Percentiles rank a stretch among this genome's conserved stretches.
These are phyloP conservation scores for Amoebophrya sp. DNA, from an alignment of 169 alveolate genomes.

Conservation along the genomic window DNA sequence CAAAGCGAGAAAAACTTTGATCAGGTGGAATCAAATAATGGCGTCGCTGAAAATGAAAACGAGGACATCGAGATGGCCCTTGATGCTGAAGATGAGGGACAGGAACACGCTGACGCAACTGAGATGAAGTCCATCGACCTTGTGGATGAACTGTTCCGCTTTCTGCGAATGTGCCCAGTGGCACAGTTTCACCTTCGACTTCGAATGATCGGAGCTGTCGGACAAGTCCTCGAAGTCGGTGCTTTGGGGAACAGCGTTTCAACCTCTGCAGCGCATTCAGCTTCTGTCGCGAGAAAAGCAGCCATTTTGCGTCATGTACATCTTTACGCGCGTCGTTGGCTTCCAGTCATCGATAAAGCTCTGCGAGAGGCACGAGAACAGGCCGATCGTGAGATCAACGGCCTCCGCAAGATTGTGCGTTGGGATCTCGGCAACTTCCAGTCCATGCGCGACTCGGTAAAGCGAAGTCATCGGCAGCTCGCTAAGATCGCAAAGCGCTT, in stretches of 20 bases:
- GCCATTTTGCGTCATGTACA: neutral
- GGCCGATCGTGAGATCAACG: constrained; percentile 38
- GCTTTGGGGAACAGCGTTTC: no score
- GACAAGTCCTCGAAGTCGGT: neutral
- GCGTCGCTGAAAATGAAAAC: no score
- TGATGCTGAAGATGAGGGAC: neutral
- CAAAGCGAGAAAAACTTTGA: neutral
- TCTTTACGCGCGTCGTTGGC: constrained; percentile 41
- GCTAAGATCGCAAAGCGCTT: constrained; percentile 35
- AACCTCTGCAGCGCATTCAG: neutral
- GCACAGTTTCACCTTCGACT: constrained; percentile 46
- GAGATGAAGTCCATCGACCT: constrained; percentile 18
- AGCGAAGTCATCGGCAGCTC: constrained; percentile 44
- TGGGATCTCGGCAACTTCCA: constrained; percentile 45
- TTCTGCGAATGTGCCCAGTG: constrained; percentile 42
- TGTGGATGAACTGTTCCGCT: constrained; percentile 42
- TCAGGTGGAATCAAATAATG: neutral
- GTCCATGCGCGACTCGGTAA: constrained; percentile 47
- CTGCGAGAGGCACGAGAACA: constrained; percentile 40
- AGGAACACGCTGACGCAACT: neutral
- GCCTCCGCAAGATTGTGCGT: constrained; percentile 36
- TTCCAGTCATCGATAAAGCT: constrained; percentile 40
- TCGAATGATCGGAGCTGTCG: constrained; percentile 3
- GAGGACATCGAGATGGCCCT: neutral
- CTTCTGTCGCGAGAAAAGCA: neutral